Evolutionary conservation across 164 flowering plant genomes (phyloP), one percentile per base, ranked within the genome.

Genomic region (Tetracentron sinense): DNA sequence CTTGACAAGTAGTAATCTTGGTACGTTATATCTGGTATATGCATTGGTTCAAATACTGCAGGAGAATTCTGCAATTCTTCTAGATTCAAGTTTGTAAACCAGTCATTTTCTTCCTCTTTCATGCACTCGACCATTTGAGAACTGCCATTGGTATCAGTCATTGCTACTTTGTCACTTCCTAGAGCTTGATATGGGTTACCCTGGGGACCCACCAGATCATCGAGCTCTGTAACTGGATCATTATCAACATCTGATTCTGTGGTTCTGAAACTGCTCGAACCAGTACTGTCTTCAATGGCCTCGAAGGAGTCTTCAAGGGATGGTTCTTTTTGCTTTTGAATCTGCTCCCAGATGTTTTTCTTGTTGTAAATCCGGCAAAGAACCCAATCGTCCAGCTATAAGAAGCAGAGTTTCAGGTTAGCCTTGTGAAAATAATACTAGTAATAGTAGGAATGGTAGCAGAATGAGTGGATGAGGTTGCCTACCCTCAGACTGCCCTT

Each of bases 341-440:
- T 44, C 16, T 54, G 54, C 28, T 46, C 50, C 20, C 27, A 55
- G 25, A 50, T 51, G 53, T 69, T 62, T 59, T 71, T 71, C 70
- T 71, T 71, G 46, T 71, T 71, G 62, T 71, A 71, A 38, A 71
- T 63, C 10, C 74, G 69, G 49, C 74, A 70, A 42, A 70, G 69
- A 20, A 70, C 74, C 74, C 74, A 70, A 28, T 60, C 69, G n/a
- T 70, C 74, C 27, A 71, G 54, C 74, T 71, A 65, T 58, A 65
- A 46, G 48, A 64, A 52, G 1, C 22, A 51, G 25, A 52, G 26
- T 21, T 61, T n/a, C 2, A 61, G 21, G 16, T 61, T 31, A 61
- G 55, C 19, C 8, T 28, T 28, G 4, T 14, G 4, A 44, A 11
- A 44, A 4, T 33, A 33, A 4, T 33, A 6, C 21, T 42, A 23